Conservation (phyloP, 2,329 filamentous ascomycete genomes). For the Colletotrichum abscissum region DNA sequence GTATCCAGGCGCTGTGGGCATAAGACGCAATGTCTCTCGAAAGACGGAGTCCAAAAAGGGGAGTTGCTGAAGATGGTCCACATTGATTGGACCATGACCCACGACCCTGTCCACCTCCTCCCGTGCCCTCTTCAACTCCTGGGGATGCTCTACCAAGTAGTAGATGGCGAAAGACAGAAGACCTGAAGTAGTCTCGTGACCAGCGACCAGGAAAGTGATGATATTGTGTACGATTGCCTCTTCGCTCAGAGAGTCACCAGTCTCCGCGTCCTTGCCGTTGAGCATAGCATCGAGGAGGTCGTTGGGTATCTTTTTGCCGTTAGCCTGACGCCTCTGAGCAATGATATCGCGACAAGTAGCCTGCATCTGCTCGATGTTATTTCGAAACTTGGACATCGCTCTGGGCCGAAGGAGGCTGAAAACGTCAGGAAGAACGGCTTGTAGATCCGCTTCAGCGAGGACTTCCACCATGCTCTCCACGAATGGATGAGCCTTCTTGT, state of each 20-base stretch:
- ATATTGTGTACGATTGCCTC: slow-evolving; percentile 73
- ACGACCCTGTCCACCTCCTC: slow-evolving; percentile 75
- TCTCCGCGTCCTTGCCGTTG: slow-evolving; percentile 70
- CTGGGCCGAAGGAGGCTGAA: slow-evolving; percentile 17
- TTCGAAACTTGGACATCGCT: slow-evolving; percentile 55
- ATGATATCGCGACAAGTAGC: slow-evolving; percentile 60
- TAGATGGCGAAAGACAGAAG: slow-evolving; percentile 74
- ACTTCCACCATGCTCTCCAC: slow-evolving; percentile 70
- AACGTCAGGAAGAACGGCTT: slow-evolving; percentile 58
- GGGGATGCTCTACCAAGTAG: slow-evolving; percentile 72
- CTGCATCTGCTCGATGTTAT: slow-evolving; percentile 62
- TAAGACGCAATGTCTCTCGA: slow-evolving; percentile 59
- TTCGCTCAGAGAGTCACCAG: slow-evolving; percentile 69
- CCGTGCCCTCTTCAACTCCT: slow-evolving; percentile 68
- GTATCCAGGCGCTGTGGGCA: slow-evolving; percentile 40
- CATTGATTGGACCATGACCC: slow-evolving; percentile 64
- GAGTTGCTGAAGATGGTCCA: slow-evolving; percentile 69
- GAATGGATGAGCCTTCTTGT: slow-evolving; percentile 72
- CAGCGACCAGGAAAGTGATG: slow-evolving; percentile 76
- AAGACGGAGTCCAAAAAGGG: slow-evolving; percentile 72
- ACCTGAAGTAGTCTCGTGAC: slow-evolving; percentile 77
- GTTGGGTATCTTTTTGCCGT: slow-evolving; percentile 54
- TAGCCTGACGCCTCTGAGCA: slow-evolving; percentile 68
- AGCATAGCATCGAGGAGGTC: slow-evolving; percentile 76
- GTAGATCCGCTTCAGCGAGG: slow-evolving; percentile 62